Base-by-base conservation (phyloP, 2,329 filamentous ascomycete species). In the Phialophora tarda region DNA sequence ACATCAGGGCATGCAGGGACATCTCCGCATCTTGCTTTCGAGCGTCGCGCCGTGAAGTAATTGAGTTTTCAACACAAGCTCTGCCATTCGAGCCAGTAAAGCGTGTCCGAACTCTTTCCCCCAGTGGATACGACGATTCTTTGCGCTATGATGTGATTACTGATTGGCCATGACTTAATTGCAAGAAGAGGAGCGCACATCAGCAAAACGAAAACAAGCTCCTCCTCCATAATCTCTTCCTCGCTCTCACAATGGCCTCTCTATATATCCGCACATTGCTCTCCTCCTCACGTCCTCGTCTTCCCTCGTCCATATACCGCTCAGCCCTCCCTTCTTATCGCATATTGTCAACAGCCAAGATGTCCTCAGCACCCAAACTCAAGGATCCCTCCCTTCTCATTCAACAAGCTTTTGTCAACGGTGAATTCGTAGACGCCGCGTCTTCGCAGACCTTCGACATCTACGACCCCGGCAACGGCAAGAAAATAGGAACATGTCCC, bases 371-470 rank as follows among this genome's bases (percentile, higher is more conserved):
- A 12, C 71, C 71, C 41, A 71, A 73, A 89, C 86, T 94, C 74
- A 91, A 88, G 75, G 91, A 94, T 73, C 86, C 87, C 41, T 91
- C 90, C 26, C 86, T 99, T 67, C 86, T 98, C 74, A 97, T 96
- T 82, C 87, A 89, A 73, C 86, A 93, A 76, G 81, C 88, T 74
- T 97, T 94, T 76, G 89, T 98, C 75, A 94, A 99, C 77, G 95
- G 95, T 75, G 86, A 96, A 85, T 99, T 93, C 91, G 86, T 96
- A 69, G 85, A 86, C 73, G 91, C 94, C 73, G 87, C 88, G 75
- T 96, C 92, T 0, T 92, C 92, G 76, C 89, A 96, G 85, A 97
- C 92, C 54, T 99, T 98, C 78, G 89, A 95, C 77, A 91, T 97
- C 67, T 84, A 86, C 70, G 93, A 99, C 78, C 95, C 95, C 8